Evolutionary conservation across 805 yeast genomes (phyloP), one percentile per base, ranked within the genome.

Genomic region (Yarrowia yakushimensis): DNA sequence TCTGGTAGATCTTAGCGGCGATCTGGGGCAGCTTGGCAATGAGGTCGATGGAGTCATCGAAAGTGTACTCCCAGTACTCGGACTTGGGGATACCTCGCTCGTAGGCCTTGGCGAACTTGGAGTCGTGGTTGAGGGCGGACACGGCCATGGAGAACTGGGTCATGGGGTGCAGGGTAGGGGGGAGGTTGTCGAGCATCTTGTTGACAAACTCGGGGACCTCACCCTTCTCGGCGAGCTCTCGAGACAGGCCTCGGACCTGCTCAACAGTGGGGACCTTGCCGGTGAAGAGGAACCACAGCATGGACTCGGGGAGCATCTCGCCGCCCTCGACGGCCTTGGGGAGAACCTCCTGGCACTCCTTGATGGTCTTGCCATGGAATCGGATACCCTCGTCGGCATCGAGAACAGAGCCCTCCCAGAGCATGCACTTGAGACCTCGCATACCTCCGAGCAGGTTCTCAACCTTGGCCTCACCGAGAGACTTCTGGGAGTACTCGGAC

Each of bases 101-200:
- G 74, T 88, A 88, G 65, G 94, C 93, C 79, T 87, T 87, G 70
- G 93, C 86, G 72, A 87, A 88, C 72, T 84, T 85, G 63, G 93
- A 87, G 79, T 88, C 94, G 65, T 86, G 79, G 80, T 88, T 93
- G 72, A 88, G 80, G 60, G 94, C 91, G 66, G 85, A 86, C 63
- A 88, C 82, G 50, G 93, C 96, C 74, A 88, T 86, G 67, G 91
- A 85, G 73, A 88, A 85, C 79, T 88, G 96, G 63, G 96, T 92
- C 96, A 88, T 88, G 78, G 96, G 94, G 77, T 88, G 94, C 72
- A 88, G 80, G 73, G 82, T 77, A 66, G 85, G 79, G 73, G 96
- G 96, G 68, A 87, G 81, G 72, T 83, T 81, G 80, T 87, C 91
- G 68, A 88, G 79, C 65, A 87, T 76, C 70, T 85, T 86, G 70